phyloP scores from a whole-genome alignment of 2,329 filamentous ascomycete species.

The Colletotrichum sp. region DNA sequence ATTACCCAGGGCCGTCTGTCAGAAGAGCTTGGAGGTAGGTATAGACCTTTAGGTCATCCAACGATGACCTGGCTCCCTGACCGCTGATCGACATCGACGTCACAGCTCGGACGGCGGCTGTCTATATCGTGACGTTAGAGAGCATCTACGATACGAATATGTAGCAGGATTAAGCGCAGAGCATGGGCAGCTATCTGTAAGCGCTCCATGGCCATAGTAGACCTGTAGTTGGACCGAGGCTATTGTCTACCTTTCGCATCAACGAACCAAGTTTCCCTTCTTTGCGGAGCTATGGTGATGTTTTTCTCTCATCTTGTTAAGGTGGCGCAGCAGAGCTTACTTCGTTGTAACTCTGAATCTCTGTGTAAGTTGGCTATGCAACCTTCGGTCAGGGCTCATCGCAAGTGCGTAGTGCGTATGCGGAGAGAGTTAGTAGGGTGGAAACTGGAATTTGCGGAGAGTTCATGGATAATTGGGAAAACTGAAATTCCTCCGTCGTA shows the following conservation, averaged over 20 bases:
- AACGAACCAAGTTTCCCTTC: background rate
- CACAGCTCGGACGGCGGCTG: background rate
- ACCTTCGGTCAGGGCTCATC: background rate
- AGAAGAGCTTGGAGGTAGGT: background rate
- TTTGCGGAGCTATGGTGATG: background rate
- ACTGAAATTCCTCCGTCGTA: background rate
- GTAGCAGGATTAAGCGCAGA: background rate
- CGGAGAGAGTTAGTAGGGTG: background rate
- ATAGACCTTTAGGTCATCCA: background rate
- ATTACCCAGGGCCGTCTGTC: background rate
- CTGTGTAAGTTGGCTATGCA: background rate
- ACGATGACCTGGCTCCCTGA: background rate
- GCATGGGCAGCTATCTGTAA: background rate
- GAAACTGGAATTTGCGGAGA: background rate
- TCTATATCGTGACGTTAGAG: background rate
- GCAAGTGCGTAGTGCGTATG: background rate
- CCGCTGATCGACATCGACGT: background rate
- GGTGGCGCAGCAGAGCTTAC: slow-evolving; percentile 3
- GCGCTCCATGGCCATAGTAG: background rate
- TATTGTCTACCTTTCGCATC: background rate
- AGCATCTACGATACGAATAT: background rate
- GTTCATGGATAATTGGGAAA: background rate
- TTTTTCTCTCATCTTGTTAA: background rate
- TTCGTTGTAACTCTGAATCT: background rate
- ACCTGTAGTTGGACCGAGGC: background rate